Conservation (phyloP, 225 moss, liverwort and hornwort species). For the Takakia lepidozioides region DNA sequence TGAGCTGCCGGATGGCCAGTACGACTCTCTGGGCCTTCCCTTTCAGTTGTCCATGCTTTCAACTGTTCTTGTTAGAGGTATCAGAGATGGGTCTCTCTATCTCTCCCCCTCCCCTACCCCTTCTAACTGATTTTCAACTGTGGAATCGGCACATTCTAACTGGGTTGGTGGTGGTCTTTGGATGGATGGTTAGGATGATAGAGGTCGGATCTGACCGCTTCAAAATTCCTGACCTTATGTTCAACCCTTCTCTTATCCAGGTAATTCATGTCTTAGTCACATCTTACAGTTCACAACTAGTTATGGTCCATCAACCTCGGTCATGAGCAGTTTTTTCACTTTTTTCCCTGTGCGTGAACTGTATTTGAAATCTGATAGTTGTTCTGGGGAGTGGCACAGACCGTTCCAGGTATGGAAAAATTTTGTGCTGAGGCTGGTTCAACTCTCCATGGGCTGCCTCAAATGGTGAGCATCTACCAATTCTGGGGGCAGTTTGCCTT, state of each 20-base stretch:
- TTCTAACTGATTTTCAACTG: too few relatives aligned
- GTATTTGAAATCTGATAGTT: slow-evolving; percentile 2
- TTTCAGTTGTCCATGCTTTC: not conserved
- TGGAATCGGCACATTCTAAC: too few relatives aligned
- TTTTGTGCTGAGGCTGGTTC: slow-evolving; percentile 50
- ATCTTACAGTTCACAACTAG: not conserved
- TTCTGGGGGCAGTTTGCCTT: not conserved
- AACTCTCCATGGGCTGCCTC: slow-evolving; percentile 64
- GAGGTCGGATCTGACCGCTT: slow-evolving; percentile 94
- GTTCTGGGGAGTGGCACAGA: slow-evolving; percentile 31
- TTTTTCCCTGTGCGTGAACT: not conserved
- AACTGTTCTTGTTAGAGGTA: not conserved
- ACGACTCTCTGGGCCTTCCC: slow-evolving; percentile 3
- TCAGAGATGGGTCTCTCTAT: too few relatives aligned
- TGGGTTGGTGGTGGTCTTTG: too few relatives aligned
- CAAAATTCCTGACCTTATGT: slow-evolving; percentile 83
- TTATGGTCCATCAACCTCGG: not conserved
- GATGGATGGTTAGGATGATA: slow-evolving; percentile 58
- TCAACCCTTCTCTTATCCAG: slow-evolving; percentile 82
- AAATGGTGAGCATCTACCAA: slow-evolving; percentile 51
- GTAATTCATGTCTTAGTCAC: slow-evolving; percentile 9
- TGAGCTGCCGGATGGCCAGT: slow-evolving; percentile 96
- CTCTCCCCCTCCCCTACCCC: too few relatives aligned
- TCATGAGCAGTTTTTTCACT: not conserved
- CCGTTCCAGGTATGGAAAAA: slow-evolving; percentile 73